A percentile compares a stretch with the other conserved stretches of the same genome.
Conservation (phyloP, 768 basidiomycete genomes). For the Trametes elegans region DNA sequence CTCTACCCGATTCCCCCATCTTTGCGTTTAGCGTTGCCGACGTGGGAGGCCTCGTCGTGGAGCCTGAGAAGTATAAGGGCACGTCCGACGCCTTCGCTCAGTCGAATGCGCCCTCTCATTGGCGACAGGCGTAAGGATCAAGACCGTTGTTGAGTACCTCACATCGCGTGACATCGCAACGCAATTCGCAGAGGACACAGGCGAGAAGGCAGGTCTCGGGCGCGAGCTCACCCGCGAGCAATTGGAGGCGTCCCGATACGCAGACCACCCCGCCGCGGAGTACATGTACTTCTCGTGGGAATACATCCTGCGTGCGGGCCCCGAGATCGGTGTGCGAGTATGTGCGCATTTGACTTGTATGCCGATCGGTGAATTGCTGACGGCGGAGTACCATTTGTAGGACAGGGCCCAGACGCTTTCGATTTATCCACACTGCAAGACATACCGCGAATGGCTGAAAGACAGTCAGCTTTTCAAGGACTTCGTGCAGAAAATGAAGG, state of each 20-base stretch:
- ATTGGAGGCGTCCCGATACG: slow-evolving; percentile 6
- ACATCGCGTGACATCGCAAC: not conserved
- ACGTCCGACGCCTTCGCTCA: not conserved
- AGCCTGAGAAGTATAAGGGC: slow-evolving; percentile 7
- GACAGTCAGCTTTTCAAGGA: slow-evolving; percentile 6
- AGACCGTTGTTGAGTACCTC: slow-evolving; percentile 12
- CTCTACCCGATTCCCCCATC: slow-evolving; percentile 5
- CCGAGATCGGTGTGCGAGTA: slow-evolving; percentile 1
- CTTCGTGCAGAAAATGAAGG: slow-evolving; percentile 4
- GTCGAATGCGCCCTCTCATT: not conserved
- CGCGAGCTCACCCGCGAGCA: slow-evolving; percentile 10
- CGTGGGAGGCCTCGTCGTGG: slow-evolving; percentile 8
- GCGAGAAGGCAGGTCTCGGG: slow-evolving; percentile 10
- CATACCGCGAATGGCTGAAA: slow-evolving; percentile 10
- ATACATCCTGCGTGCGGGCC: not conserved
- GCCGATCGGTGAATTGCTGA: not conserved
- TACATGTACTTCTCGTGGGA: slow-evolving; percentile 13
- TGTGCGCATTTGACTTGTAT: not conserved
- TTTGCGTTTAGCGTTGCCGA: slow-evolving; percentile 11
- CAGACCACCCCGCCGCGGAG: slow-evolving; percentile 9
- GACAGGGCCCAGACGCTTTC: slow-evolving; percentile 7
- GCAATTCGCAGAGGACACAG: slow-evolving; percentile 9
- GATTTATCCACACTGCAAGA: slow-evolving; percentile 8
- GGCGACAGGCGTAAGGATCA: slow-evolving; percentile 9
- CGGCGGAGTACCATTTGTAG: not conserved